phyloP scores from a whole-genome alignment of 352 stramenopile genomes.

The Phytophthora vignae region DNA sequence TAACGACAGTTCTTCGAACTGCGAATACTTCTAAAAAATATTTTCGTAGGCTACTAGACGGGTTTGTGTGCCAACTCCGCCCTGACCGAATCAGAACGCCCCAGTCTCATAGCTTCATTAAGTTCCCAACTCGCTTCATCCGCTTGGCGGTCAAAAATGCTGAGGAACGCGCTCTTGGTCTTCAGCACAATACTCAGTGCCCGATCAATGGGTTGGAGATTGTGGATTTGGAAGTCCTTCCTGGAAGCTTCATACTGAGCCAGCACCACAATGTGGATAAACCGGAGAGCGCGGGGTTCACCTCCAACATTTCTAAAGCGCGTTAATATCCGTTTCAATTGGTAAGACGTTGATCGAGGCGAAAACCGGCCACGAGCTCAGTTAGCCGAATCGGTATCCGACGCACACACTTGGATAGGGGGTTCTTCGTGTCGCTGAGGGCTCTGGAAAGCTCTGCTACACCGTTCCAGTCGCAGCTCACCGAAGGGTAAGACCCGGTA shows the following conservation, averaged over 20 bases:
- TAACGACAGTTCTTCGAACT: too few relatives aligned
- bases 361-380: not conserved
- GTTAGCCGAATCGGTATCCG: not conserved
- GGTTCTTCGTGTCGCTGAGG: not conserved
- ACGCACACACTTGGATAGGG: not conserved
- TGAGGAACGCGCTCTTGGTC: not conserved
- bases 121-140: not conserved
- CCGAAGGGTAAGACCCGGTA: not conserved
- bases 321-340: not conserved
- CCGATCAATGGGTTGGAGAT: not conserved
- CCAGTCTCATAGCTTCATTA: not conserved
- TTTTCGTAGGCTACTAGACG: too few relatives aligned
- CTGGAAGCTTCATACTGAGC: not conserved
- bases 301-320: not conserved
- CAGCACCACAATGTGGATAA: not conserved
- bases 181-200: not conserved
- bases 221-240: not conserved
- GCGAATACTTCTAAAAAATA: too few relatives aligned
- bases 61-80: too few relatives aligned
- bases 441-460: not conserved
- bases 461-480: not conserved
- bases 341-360: not conserved
- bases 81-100: too few relatives aligned
- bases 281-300: not conserved
- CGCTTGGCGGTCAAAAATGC: not conserved